These are phyloP conservation scores for Pisolithus albus DNA, from an alignment of 768 basidiomycete genomes.

Conservation along the genomic window DNA sequence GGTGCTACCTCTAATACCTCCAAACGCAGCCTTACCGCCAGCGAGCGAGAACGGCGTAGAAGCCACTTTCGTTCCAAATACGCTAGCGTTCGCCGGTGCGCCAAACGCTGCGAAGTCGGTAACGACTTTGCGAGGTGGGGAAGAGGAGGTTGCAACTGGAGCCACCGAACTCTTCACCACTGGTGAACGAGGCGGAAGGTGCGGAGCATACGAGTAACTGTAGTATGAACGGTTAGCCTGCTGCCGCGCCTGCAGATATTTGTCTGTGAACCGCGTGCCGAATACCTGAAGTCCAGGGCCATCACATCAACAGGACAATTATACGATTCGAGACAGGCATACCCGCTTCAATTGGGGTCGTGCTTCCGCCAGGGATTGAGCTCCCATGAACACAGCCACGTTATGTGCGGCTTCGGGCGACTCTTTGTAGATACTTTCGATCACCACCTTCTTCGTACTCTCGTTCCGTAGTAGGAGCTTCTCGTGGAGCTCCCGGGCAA, in stretches of 20 bases:
- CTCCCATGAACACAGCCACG: conserved; percentile 75
- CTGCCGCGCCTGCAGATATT: conserved; percentile 77
- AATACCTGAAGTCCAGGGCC: conserved; percentile 55
- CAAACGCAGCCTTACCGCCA: conserved; percentile 79
- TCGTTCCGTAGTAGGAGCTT: conserved; percentile 86
- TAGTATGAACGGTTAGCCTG: conserved; percentile 45
- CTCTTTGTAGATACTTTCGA: conserved; percentile 94
- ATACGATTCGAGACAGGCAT: conserved; percentile 6
- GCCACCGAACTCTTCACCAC: conserved; percentile 30
- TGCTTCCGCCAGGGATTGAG: conserved; percentile 64
- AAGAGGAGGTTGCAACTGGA: conserved; percentile 29
- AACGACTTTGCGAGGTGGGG: conserved; percentile 82
- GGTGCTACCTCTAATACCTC: conserved; percentile 51
- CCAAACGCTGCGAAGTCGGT: conserved; percentile 86
- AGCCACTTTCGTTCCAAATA: conserved; percentile 79
- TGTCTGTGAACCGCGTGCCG: conserved; percentile 95
- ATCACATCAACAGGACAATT: conserved; percentile 5
- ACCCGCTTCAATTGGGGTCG: conserved; percentile 77
- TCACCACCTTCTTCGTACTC: conserved; percentile 93
- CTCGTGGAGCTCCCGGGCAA: conserved; percentile 91
- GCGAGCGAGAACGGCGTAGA: conserved; percentile 75
- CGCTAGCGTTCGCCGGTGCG: conserved; percentile 63
- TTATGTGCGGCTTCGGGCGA: conserved; percentile 87
- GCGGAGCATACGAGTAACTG: conserved; percentile 49
- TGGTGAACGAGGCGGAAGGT: conserved; percentile 37